Evolutionary conservation across 148 eudicot genomes (phyloP), one percentile per base, ranked within the genome.

Genomic region (Arbutus unedo): DNA sequence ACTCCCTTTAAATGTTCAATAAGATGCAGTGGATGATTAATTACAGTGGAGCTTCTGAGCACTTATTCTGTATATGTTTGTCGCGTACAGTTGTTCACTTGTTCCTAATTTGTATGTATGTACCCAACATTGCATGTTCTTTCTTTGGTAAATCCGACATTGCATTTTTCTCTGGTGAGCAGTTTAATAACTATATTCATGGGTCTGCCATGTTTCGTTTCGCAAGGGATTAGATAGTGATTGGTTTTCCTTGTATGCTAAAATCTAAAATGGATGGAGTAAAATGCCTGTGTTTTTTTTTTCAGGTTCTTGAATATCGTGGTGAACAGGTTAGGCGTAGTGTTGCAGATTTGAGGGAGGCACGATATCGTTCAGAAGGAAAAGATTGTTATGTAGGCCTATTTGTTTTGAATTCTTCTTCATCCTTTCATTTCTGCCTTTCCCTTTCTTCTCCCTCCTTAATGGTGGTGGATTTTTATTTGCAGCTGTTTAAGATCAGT

Each of bases 251-350:
- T 72, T 19, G 76, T 45, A 16, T 38, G 23, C n/a, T 72, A 6
- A 79, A 79, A 50, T 15, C 5, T 8, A 67, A 80, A 80, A 68
- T 50, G 57, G 51, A 19, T 44, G 8, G 59, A 68, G 53, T 11
- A 59, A 59, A 18, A n/a, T 78, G 23, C 38, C 44, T 43, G 23
- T 55, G 66, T 55, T 23, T 59, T 31, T 62, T 10, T 1, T 25
- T 78, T 18, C 81, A 78, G 81, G 60, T 75, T 6, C 93, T 96
- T 79, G 99, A 96, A 89, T 96, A 96, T 88, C 94, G 99, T 56
- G 99, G 99, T 59, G 99, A 94, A 88, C 99, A 96, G 87, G 99
- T 96, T 43, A 91, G 99, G 83, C 86, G 99, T 48, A 96, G 97
- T 88, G 86, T 96, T 85, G 99, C 99, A 47, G 99, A 96, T 90